Conservation (phyloP, 139 green algal species). For the Asterochloris sp. region DNA sequence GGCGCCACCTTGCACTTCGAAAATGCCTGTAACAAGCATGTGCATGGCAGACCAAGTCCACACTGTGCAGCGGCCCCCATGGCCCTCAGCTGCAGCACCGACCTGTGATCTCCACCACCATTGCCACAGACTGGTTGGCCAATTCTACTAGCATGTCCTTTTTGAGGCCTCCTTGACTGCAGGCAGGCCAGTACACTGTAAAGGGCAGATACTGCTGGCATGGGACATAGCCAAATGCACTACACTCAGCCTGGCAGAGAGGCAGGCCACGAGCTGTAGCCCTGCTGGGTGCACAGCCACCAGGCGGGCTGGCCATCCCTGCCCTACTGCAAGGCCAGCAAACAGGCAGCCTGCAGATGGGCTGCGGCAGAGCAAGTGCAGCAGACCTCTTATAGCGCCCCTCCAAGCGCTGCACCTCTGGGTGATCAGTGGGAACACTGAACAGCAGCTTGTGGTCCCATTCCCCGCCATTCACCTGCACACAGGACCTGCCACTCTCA, state of each 20-base stretch:
- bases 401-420: conserved; percentile 73
- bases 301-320: no score
- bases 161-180: conserved; percentile 68
- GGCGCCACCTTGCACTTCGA: background rate
- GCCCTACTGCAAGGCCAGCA: no score
- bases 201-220: no score
- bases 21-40: no score
- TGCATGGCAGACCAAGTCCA: no score
- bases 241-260: no score
- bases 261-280: no score
- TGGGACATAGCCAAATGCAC: no score
- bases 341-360: background rate
- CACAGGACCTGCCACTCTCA: background rate
- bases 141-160: conserved; percentile 73
- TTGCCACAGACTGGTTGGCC: conserved; percentile 65
- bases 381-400: conserved; percentile 81
- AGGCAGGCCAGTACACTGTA: background rate
- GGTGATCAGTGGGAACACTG: conserved; percentile 67
- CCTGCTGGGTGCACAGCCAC: no score
- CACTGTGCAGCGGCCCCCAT: no score
- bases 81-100: background rate
- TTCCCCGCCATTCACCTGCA: conserved; percentile 64
- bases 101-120: conserved; percentile 49
- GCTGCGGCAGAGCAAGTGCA: background rate
- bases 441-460: conserved; percentile 84